Evolutionary conservation across 208 protist genomes (phyloP).

Genomic region (Leishmania lainsoni): DNA sequence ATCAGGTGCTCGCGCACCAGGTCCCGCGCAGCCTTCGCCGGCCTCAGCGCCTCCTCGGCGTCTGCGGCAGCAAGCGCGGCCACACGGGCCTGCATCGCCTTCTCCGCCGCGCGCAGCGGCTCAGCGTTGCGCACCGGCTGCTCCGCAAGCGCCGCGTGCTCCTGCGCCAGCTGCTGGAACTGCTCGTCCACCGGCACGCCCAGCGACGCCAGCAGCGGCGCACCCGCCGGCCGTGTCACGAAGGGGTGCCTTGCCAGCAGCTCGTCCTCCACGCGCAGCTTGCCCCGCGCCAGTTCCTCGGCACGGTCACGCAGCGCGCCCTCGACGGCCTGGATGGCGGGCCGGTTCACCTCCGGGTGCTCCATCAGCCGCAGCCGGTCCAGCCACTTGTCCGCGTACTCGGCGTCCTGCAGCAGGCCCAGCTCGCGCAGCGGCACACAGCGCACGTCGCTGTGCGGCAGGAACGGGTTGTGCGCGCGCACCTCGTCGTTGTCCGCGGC

Average conservation of each 20-base stretch:
- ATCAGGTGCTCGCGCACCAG: constrained; percentile 14
- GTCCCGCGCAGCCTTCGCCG: constrained; percentile 4
- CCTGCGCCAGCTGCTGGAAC: background rate
- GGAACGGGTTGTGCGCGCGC: constrained; percentile 48
- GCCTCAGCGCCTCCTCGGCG: constrained; percentile 12
- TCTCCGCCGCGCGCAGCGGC: background rate
- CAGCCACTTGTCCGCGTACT: constrained; percentile 13
- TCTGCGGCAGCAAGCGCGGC: constrained; percentile 16
- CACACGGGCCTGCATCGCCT: background rate
- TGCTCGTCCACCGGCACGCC: background rate
- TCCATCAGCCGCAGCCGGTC: background rate
- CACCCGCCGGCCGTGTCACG: constrained; percentile 38
- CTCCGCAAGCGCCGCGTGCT: background rate
- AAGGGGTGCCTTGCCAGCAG: constrained; percentile 29
- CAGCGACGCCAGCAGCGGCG: constrained; percentile 8
- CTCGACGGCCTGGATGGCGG: too few relatives aligned
- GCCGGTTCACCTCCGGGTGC: constrained; percentile 36
- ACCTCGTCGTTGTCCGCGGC: constrained; percentile 36
- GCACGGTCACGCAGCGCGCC: constrained; percentile 42
- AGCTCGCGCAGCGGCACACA: constrained; percentile 38
- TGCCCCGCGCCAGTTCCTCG: constrained; percentile 40
- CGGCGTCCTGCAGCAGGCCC: constrained; percentile 25
- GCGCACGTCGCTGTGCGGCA: constrained; percentile 34
- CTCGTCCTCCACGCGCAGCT: constrained; percentile 40
- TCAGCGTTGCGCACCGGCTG: background rate